Base-by-base conservation (phyloP, 257 asterid species). In the Salvia hispanica region DNA sequence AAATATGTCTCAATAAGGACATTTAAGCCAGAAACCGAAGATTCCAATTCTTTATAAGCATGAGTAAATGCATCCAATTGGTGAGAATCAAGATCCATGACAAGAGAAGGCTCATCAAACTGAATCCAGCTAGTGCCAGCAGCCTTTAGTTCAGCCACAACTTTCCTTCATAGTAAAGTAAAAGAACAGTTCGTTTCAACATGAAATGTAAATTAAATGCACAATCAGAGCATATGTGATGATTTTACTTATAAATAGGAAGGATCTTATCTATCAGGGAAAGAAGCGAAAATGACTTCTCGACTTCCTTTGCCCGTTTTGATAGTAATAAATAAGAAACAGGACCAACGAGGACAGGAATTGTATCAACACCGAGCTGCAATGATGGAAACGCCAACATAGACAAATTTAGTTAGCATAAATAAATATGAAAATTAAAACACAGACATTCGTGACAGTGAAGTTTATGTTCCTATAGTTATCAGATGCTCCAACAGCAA, bases 91-190 rank as follows among this genome's bases (percentile, higher is more conserved):
- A 87, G 96, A 75, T 89, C 91, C 86, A 77, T 53, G 66, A 89
- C 95, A 69, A 89, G 87, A 45, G 84, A 78, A 57, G 96, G 95
- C 77, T 89, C 96, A 67, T 89, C 96, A 45, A 89, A 85, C 75
- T 89, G 96, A 80, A 89, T 83, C 90, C 86, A 80, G 58, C 85
- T 77, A 65, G 95, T 95, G 69, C 96, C 95, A 72, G 96, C 96
- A 58, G 84, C 95, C 83, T 83, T 83, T 76, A 89, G 78, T 69
- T 89, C 96, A 58, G 84, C 74, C 33, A 85, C 78, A 16, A 82
- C 96, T 71, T 89, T 81, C 87, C 96, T 89, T 82, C 73, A 79
- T 13, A 63, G 39, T 40, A 69, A 55, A 54, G 62, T 47, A 63
- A 62, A 58, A 47, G 12, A 69, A 14, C 7, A 48, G 37, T 61